phyloP scores from a whole-genome alignment of 1,284 basidiomycete genomes.

The Lignosus rhinocerotis region DNA sequence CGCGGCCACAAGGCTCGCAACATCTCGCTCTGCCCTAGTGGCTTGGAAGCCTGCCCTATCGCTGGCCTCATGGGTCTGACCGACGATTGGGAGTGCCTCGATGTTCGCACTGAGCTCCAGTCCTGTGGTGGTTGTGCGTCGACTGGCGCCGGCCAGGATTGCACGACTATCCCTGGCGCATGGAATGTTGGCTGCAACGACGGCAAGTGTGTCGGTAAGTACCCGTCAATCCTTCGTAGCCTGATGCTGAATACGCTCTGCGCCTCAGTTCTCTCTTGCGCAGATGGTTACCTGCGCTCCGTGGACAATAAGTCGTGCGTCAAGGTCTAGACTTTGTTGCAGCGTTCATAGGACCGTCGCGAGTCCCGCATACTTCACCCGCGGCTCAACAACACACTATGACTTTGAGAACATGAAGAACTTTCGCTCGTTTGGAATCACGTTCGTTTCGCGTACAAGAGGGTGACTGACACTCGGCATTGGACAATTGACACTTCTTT shows the following conservation, averaged over 20 bases:
- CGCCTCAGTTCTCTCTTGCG: slow-evolving; percentile 58
- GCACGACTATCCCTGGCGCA: slow-evolving; percentile 62
- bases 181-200: slow-evolving; percentile 69
- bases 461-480: slow-evolving; percentile 2
- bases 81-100: slow-evolving; percentile 65
- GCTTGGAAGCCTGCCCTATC: slow-evolving; percentile 65
- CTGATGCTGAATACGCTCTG: slow-evolving; percentile 1
- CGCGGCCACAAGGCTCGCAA: slow-evolving; percentile 41
- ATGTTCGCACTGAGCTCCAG: slow-evolving; percentile 53
- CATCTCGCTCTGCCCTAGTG: slow-evolving; percentile 52
- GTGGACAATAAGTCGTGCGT: slow-evolving; percentile 55
- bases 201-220: slow-evolving; percentile 58
- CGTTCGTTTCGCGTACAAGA: slow-evolving; percentile 11
- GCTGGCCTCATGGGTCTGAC: slow-evolving; percentile 35
- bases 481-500: slow-evolving; percentile 8
- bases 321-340: slow-evolving; percentile 37
- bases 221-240: slow-evolving; percentile 8
- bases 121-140: slow-evolving; percentile 77
- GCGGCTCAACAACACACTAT: not conserved
- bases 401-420: slow-evolving; percentile 17
- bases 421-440: slow-evolving; percentile 15
- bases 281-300: slow-evolving; percentile 51
- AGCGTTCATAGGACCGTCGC: slow-evolving; percentile 4
- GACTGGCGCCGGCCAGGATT: slow-evolving; percentile 66
- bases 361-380: not conserved